A percentile compares a stretch with the other conserved stretches of the same genome.
Conservation (phyloP, 1,139 yeast genomes). For the Zygotorulaspora mrakii region DNA sequence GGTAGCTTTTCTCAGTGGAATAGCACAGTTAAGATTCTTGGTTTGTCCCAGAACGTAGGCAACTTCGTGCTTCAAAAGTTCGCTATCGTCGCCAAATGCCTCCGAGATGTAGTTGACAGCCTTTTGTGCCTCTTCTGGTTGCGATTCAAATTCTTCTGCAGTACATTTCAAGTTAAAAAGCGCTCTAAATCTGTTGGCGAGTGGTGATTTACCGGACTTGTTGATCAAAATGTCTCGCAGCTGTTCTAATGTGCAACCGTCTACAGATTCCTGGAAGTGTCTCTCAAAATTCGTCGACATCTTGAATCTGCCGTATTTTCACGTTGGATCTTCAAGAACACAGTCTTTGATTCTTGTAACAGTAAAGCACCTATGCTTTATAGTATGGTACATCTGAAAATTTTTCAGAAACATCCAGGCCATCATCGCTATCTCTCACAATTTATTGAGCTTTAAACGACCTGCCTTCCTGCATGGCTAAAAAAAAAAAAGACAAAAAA, state of each 20-base stretch:
- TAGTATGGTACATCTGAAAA: slow-evolving; percentile 3
- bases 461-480: slow-evolving; percentile 4
- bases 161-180: slow-evolving; percentile 82
- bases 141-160: slow-evolving; percentile 56
- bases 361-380: no score
- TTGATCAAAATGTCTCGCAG: slow-evolving; percentile 67
- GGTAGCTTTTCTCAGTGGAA: slow-evolving; percentile 69
- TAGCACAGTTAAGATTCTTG: slow-evolving; percentile 73
- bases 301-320: background rate
- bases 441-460: slow-evolving; percentile 1
- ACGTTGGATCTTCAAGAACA: no score
- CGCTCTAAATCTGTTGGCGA: slow-evolving; percentile 89
- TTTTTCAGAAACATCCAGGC: slow-evolving; percentile 8
- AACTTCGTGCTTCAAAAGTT: slow-evolving; percentile 92
- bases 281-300: slow-evolving; percentile 39
- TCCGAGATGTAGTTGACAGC: slow-evolving; percentile 87
- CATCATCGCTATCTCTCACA: background rate
- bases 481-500: slow-evolving; percentile 2
- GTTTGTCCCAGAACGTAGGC: slow-evolving; percentile 99
- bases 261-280: slow-evolving; percentile 37
- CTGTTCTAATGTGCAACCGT: slow-evolving; percentile 55
- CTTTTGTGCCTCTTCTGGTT: slow-evolving; percentile 49
- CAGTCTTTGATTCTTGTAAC: no score
- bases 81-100: slow-evolving; percentile 76
- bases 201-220: slow-evolving; percentile 60